Evolutionary conservation across 2,329 filamentous ascomycete genomes (phyloP).

Genomic region (Stachybotrys elegans): DNA sequence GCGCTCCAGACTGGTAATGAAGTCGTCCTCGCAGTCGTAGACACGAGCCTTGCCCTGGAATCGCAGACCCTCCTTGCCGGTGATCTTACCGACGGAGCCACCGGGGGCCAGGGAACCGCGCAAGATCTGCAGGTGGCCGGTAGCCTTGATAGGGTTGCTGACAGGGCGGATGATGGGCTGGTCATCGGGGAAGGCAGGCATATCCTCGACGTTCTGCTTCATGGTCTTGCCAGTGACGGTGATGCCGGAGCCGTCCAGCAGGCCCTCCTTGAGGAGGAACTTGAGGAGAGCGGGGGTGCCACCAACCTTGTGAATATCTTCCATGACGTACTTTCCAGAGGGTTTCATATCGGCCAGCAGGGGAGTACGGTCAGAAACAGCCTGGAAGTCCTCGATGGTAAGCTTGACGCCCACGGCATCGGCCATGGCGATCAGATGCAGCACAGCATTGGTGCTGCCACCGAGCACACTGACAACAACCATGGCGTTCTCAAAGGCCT

Average conservation of each 20-base stretch:
- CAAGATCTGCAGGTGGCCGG: constrained; percentile 85
- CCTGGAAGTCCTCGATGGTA: constrained; percentile 82
- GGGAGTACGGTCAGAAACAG: constrained; percentile 71
- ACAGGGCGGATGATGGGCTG: constrained; percentile 80
- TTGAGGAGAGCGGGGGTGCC: constrained; percentile 85
- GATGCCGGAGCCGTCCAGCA: constrained; percentile 73
- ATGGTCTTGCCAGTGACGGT: constrained; percentile 90
- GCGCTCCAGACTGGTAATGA: constrained; percentile 71
- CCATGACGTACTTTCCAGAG: constrained; percentile 83
- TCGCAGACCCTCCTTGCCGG: constrained; percentile 81
- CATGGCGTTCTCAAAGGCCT: constrained; percentile 84
- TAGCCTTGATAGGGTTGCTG: constrained; percentile 78
- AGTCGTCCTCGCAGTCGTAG: constrained; percentile 77
- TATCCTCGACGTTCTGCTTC: constrained; percentile 76
- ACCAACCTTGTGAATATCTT: constrained; percentile 77
- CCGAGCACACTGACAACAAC: constrained; percentile 76
- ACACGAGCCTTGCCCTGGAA: constrained; percentile 79
- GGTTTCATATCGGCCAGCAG: constrained; percentile 81
- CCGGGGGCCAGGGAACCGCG: constrained; percentile 79
- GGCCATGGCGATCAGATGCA: constrained; percentile 80
- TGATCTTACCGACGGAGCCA: constrained; percentile 89
- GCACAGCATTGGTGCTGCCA: constrained; percentile 79
- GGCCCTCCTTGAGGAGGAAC: constrained; percentile 74
- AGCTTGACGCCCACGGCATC: constrained; percentile 77
- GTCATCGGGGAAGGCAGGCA: constrained; percentile 66